Evolutionary conservation across 2,329 filamentous ascomycete genomes (phyloP), one percentile per base, ranked within the genome.

Genomic region (Claviceps digitariae): DNA sequence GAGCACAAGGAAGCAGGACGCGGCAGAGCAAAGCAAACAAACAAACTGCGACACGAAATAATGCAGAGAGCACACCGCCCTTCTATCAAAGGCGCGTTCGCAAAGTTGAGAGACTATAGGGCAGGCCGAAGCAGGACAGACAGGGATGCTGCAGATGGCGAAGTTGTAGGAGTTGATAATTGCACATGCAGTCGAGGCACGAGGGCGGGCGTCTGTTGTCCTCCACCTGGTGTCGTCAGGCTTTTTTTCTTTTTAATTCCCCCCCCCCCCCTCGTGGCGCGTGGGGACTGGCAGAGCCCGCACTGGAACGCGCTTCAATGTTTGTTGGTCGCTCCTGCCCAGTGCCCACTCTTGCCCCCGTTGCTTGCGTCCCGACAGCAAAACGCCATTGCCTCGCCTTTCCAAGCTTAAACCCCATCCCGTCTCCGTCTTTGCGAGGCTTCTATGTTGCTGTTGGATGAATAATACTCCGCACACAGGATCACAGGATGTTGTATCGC

Each of bases 81-180:
- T 45, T 46, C 17, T 10, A n/a, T 27, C 21, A 45, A 17, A 49
- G 23, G 47, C 46, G 45, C 38, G 50, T 20, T 49, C 50, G 50
- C 46, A 23, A 41, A 41, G 21, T 21, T 34, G 23, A 25, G 34
- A 31, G 29, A 29, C 21, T 50, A n/a, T n/a, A 50, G 25, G 25
- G 36, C 29, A 41, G 40, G 25, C 13, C 36, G 48, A 41, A 34
- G 34, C 48, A 50, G 13, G 27, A 21, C n/a, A 21, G 27, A 46
- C n/a, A 51, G 27, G 40, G 40, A 45, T 34, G 50, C 50, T 46
- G 50, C 41, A 51, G 50, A 20, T 45, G n/a, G 49, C 41, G 20
- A 29, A 29, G 20, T 36, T 51, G 34, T 20, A 21, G 41, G 23
- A 50, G 21, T 17, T 12, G 27, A 46, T 20, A 34, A 17, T 3